Conservation (phyloP, 2,329 filamentous ascomycete genomes). For the Monilinia fructicola region DNA sequence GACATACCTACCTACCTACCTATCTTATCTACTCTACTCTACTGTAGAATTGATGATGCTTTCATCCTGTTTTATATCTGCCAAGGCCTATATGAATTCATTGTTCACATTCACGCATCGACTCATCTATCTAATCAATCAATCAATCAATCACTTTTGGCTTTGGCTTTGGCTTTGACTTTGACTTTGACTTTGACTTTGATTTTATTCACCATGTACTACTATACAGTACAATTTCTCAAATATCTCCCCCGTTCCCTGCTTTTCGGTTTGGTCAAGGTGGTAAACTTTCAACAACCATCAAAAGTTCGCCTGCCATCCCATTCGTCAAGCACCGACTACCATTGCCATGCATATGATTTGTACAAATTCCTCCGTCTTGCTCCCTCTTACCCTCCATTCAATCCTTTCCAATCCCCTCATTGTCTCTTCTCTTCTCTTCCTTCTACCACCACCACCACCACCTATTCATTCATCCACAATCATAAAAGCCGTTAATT, state of each 20-base stretch:
- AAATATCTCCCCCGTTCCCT: neutral
- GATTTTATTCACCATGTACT: constrained; percentile 10
- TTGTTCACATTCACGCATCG: neutral
- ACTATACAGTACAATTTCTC: constrained; percentile 9
- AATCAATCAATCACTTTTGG: too few relatives aligned
- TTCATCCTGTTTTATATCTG: too few relatives aligned
- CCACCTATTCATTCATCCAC: neutral
- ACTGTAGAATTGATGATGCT: too few relatives aligned
- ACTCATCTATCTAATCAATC: neutral
- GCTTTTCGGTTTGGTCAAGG: neutral
- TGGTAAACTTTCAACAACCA: neutral
- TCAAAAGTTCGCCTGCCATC: neutral
- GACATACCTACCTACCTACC: too few relatives aligned
- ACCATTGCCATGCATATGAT: neutral
- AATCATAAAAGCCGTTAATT: constrained; percentile 20
- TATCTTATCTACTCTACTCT: too few relatives aligned
- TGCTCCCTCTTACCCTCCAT: neutral
- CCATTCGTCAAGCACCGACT: neutral
- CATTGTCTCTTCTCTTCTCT: neutral
- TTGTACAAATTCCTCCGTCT: constrained; percentile 12
- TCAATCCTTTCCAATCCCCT: neutral
- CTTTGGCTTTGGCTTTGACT: neutral
- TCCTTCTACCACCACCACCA: too few relatives aligned
- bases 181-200: neutral
- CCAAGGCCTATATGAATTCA: too few relatives aligned